Evolutionary conservation across 495 filamentous ascomycete species (phyloP), one percentile per base, ranked within the genome.

Genomic region (Aspergillus affinis): DNA sequence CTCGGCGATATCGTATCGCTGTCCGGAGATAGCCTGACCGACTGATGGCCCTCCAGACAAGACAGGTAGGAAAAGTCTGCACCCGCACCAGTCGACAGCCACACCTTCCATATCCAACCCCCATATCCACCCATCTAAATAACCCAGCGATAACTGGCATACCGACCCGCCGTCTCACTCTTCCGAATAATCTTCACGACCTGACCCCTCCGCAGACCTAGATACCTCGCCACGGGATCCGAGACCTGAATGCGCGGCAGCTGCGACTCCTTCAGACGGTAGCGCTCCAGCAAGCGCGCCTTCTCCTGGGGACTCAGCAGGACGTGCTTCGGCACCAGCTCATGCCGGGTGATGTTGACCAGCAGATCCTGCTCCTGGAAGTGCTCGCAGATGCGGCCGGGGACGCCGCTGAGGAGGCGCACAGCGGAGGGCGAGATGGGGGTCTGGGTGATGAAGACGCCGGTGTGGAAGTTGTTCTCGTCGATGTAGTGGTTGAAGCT

Each of bases 311-410:
- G 83, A 69, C 89, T 93, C 47, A 98, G 83, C 52, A 98, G 78
- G 19, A 97, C 86, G 70, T 98, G 94, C 69, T 90, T 93, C 29
- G 94, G 94, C 18, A 98, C 94, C 17, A 98, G 85, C 76, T 98
- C 92, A 78, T 98, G 94, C 69, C 92, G 91, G 23, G 93, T 98
- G 74, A 98, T 98, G 75, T 98, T 98, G 69, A 98, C 92, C 49
- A 98, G 82, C 67, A 98, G 76, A 76, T 98, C 93, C 76, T 92
- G 87, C 78, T 98, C 95, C 60, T 92, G 81, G 82, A 98, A 98
- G 65, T 89, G 89, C 80, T 98, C 94, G 67, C 97, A 90, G 66
- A 90, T 85, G 45, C 74, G 89, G 84, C 67, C 63, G 82, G 89
- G 86, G 62, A 96, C 86, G 65, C 91, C 85, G 74, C 90, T 93